These are phyloP conservation scores for Salix dunnii DNA, from an alignment of 345 rosid genomes.

Conservation along the genomic window DNA sequence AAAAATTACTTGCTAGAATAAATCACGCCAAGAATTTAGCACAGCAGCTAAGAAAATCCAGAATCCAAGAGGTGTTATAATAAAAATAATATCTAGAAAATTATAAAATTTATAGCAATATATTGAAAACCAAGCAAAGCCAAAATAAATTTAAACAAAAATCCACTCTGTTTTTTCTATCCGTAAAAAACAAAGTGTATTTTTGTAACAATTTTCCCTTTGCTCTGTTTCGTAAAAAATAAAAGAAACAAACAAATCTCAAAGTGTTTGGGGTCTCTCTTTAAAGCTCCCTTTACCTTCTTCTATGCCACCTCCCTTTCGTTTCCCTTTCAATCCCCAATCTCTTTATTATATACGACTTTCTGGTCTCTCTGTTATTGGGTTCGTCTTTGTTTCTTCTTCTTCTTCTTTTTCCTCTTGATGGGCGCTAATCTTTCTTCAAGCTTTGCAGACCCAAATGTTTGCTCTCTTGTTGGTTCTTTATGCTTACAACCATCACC, in stretches of 20 bases:
- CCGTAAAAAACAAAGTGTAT: background rate
- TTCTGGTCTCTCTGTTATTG: background rate
- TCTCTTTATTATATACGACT: background rate
- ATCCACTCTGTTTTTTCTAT: background rate
- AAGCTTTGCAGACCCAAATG: slow-evolving; percentile 23
- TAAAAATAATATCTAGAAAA: background rate
- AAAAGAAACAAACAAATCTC: background rate
- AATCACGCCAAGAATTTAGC: background rate
- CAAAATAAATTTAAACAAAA: background rate
- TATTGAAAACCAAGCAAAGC: background rate
- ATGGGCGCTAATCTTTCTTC: slow-evolving; percentile 73
- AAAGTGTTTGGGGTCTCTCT: slow-evolving; percentile 11
- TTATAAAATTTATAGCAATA: background rate
- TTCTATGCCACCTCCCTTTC: background rate
- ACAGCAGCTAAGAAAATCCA: background rate
- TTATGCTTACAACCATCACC: slow-evolving; percentile 5
- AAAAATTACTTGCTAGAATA: background rate
- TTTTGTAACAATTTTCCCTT: background rate
- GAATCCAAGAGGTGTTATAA: too few species aligned
- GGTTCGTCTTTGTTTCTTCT: background rate
- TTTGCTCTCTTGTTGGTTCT: slow-evolving; percentile 5
- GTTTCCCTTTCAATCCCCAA: background rate
- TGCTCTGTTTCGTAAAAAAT: background rate
- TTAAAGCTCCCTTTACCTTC: slow-evolving; percentile 4
- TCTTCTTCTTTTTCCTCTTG: background rate